These are phyloP conservation scores for Trichoderma sp. DNA, from an alignment of 2,329 filamentous ascomycete genomes.

Conservation along the genomic window DNA sequence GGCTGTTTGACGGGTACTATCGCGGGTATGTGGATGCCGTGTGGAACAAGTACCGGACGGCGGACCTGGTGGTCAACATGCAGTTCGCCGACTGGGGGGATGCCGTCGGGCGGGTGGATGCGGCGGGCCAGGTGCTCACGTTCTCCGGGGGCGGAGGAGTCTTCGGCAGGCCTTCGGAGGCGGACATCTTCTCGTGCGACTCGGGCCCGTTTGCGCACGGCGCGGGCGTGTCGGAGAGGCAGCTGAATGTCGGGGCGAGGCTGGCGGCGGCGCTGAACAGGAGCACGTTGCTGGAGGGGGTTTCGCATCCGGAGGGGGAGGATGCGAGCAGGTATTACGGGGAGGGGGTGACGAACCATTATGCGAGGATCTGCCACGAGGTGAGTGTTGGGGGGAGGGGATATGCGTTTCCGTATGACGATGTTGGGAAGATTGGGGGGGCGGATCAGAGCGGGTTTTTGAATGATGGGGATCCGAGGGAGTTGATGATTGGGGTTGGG, in stretches of 20 bases:
- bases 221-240: conserved; percentile 41
- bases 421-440: conserved; percentile 55
- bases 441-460: conserved; percentile 62
- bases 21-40: conserved; percentile 48
- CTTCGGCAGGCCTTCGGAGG: conserved; percentile 46
- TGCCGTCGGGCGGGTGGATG: conserved; percentile 42
- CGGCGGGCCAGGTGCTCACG: conserved; percentile 34
- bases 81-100: conserved; percentile 49
- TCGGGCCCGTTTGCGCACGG: conserved; percentile 54
- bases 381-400: conserved; percentile 57
- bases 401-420: conserved; percentile 71
- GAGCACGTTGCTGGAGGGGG: conserved; percentile 58
- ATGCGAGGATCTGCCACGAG: conserved; percentile 61
- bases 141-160: conserved; percentile 42
- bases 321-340: conserved; percentile 50
- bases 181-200: conserved; percentile 52
- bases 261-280: conserved; percentile 74
- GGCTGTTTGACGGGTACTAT: conserved; percentile 51
- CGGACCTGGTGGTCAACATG: conserved; percentile 50
- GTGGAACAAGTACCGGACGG: conserved; percentile 47
- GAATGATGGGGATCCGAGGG: conserved; percentile 51
- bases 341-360: conserved; percentile 60
- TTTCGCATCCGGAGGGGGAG: conserved; percentile 52
- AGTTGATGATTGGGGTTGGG: conserved; percentile 57
- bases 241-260: conserved; percentile 66